Percentiles rank a stretch among this genome's conserved stretches.
Evolutionary conservation across 805 yeast genomes (phyloP).

Genomic region (Saccharomycopsis sp.): DNA sequence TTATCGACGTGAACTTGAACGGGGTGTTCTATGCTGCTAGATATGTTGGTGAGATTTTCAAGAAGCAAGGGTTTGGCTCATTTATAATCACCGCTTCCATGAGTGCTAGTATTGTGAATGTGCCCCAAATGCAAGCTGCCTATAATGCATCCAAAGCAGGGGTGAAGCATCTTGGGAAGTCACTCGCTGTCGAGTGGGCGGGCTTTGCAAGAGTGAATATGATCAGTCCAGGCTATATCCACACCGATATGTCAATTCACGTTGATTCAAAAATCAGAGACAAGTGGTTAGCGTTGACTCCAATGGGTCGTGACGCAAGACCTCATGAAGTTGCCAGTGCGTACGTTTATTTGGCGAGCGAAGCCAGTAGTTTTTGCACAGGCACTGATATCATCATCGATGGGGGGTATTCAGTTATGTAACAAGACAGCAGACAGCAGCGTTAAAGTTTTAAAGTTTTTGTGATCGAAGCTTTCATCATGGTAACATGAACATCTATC

Average conservation of each 20-base stretch:
- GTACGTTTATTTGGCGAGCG: constrained; percentile 42
- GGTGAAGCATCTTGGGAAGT: constrained; percentile 62
- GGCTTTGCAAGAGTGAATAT: constrained; percentile 48
- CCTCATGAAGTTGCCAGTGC: constrained; percentile 45
- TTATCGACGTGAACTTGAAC: constrained; percentile 67
- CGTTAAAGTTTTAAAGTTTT: too few relatives aligned
- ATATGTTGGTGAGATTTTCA: constrained; percentile 62
- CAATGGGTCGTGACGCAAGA: constrained; percentile 40
- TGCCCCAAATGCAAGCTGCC: constrained; percentile 79
- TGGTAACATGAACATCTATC: too few relatives aligned
- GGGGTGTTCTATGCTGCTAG: constrained; percentile 78
- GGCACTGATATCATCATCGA: constrained; percentile 43
- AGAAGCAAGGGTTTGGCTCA: constrained; percentile 62
- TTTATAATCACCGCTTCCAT: constrained; percentile 80
- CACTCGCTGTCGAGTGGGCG: constrained; percentile 86
- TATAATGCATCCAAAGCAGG: constrained; percentile 87
- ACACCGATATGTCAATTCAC: constrained; percentile 35
- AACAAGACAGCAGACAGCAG: too few relatives aligned
- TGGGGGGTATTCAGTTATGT: constrained; percentile 35
- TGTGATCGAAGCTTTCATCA: too few relatives aligned
- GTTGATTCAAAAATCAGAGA: constrained; percentile 24
- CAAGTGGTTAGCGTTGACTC: constrained; percentile 29
- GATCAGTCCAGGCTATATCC: constrained; percentile 44
- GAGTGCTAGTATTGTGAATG: constrained; percentile 81
- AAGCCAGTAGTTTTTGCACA: constrained; percentile 41